phyloP scores from a whole-genome alignment of 805 yeast species.

The Schizosaccharomyces osmophilus region DNA sequence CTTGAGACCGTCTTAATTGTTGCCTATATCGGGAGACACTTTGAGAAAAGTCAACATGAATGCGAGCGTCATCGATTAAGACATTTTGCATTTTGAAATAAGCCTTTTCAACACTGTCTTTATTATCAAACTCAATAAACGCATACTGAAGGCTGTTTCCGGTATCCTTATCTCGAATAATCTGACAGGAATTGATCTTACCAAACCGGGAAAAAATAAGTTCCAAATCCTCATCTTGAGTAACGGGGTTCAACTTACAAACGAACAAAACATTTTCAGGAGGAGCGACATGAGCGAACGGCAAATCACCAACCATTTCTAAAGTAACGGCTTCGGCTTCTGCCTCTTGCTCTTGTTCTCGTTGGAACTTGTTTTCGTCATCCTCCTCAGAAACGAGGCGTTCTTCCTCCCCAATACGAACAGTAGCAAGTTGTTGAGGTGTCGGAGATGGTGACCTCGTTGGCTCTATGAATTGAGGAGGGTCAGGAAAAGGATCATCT shows the following conservation, averaged over 20 bases:
- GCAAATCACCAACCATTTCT: slow-evolving; percentile 40
- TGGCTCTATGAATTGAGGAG: slow-evolving; percentile 9
- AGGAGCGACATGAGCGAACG: slow-evolving; percentile 32
- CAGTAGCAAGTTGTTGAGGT: slow-evolving; percentile 14
- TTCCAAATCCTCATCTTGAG: slow-evolving; percentile 30
- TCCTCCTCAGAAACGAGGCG: slow-evolving; percentile 10
- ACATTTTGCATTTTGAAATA: slow-evolving; percentile 37
- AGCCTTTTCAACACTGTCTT: slow-evolving; percentile 33
- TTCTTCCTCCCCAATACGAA: slow-evolving; percentile 10
- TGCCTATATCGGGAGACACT: slow-evolving; percentile 14
- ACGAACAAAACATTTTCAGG: slow-evolving; percentile 37
- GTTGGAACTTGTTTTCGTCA: slow-evolving; percentile 12
- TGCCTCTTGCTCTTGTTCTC: slow-evolving; percentile 17
- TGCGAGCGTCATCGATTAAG: slow-evolving; percentile 36
- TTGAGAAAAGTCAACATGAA: slow-evolving; percentile 47
- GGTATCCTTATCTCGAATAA: slow-evolving; percentile 24
- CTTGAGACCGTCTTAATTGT: neutral
- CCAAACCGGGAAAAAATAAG: slow-evolving; percentile 43
- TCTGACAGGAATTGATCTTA: slow-evolving; percentile 24
- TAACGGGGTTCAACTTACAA: slow-evolving; percentile 38
- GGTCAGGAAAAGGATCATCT: slow-evolving; percentile 29
- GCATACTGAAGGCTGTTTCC: slow-evolving; percentile 35
- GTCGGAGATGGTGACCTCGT: slow-evolving; percentile 18
- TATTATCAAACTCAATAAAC: slow-evolving; percentile 30
- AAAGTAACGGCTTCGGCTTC: slow-evolving; percentile 33